phyloP scores from a whole-genome alignment of 2,329 filamentous ascomycete species.

The Gnomoniopsis sp. region DNA sequence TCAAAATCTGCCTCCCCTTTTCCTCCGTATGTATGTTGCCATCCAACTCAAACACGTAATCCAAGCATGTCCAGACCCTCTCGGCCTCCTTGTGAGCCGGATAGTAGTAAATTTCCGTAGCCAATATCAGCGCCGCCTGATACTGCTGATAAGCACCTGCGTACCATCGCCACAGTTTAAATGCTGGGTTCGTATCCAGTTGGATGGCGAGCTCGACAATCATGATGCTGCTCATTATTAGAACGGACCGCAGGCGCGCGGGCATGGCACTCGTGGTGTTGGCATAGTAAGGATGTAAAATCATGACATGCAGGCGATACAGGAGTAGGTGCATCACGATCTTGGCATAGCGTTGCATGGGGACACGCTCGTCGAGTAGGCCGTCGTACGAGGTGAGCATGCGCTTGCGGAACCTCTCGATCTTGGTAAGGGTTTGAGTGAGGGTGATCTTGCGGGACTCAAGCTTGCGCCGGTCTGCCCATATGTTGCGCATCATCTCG shows the following conservation, averaged over 20 bases:
- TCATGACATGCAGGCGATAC: constrained; percentile 61
- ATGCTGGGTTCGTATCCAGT: constrained; percentile 40
- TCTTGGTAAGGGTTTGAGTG: constrained; percentile 62
- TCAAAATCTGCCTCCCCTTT: constrained; percentile 59
- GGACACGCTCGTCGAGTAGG: constrained; percentile 56
- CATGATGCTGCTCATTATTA: constrained; percentile 58
- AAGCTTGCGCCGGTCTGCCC: constrained; percentile 64
- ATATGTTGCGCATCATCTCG: constrained; percentile 69
- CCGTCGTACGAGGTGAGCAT: constrained; percentile 65
- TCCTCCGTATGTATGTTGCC: constrained; percentile 45
- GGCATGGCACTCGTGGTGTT: constrained; percentile 48
- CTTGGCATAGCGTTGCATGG: constrained; percentile 61
- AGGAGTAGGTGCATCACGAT: constrained; percentile 63
- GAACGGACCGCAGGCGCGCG: constrained; percentile 59
- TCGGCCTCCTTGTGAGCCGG: constrained; percentile 55
- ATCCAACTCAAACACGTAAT: constrained; percentile 68
- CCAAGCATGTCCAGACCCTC: constrained; percentile 67
- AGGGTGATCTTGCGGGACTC: constrained; percentile 60
- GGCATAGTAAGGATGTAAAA: constrained; percentile 64
- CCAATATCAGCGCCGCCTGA: constrained; percentile 65
- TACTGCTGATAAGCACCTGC: constrained; percentile 68
- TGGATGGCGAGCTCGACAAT: constrained; percentile 46
- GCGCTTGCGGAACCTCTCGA: constrained; percentile 63
- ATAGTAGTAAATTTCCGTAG: constrained; percentile 62
- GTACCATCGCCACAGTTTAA: constrained; percentile 68